These are phyloP conservation scores for Lyophyllum semitale DNA, from an alignment of 768 basidiomycete genomes.

Conservation along the genomic window DNA sequence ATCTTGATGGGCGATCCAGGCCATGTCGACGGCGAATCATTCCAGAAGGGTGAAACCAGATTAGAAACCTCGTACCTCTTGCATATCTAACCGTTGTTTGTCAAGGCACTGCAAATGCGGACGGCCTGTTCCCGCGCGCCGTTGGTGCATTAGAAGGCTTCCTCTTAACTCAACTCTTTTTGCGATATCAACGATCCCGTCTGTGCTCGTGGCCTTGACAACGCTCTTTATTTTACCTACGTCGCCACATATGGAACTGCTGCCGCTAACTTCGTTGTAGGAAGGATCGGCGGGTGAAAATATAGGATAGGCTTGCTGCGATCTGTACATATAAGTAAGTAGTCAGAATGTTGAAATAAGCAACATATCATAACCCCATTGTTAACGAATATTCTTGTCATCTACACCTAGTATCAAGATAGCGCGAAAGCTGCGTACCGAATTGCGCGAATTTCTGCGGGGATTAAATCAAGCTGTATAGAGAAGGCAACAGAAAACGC, in stretches of 20 bases:
- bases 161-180: conserved; percentile 5
- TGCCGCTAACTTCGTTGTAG: conserved; percentile 6
- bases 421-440: no score
- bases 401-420: no score
- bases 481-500: no score
- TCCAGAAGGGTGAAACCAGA: conserved; percentile 25
- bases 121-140: conserved; percentile 8
- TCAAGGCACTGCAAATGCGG: conserved; percentile 4
- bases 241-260: conserved; percentile 9
- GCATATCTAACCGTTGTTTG: neutral
- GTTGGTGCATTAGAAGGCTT: conserved; percentile 8
- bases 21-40: conserved; percentile 25
- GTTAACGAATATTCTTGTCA: no score
- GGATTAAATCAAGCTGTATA: no score
- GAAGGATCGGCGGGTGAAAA: conserved; percentile 10
- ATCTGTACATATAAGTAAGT: no score
- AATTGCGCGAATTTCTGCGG: no score
- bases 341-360: no score
- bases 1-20: conserved; percentile 29
- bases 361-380: no score
- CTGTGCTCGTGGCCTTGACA: conserved; percentile 7
- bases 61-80: neutral
- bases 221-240: conserved; percentile 1
- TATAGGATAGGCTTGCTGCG: no score
- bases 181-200: conserved; percentile 9